phyloP scores from a whole-genome alignment of 495 filamentous ascomycete genomes.

The Clavariopsis aquatica region DNA sequence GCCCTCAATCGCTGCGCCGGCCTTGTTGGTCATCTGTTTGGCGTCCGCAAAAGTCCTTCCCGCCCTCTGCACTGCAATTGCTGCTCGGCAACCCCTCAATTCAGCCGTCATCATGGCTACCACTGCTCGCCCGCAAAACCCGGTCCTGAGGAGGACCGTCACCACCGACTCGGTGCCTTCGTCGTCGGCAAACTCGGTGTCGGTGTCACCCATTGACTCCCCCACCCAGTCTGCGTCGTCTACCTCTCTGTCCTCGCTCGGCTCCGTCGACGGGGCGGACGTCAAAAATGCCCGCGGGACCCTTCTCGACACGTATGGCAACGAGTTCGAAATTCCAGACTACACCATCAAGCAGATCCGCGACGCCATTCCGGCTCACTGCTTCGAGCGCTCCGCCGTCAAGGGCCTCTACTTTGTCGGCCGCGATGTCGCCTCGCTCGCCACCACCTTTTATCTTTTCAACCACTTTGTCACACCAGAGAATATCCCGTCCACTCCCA shows the following conservation, averaged over 20 bases:
- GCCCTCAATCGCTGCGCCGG: neutral
- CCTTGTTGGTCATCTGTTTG: conserved; percentile 9
- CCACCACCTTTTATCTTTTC: conserved; percentile 65
- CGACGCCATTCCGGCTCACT: conserved; percentile 80
- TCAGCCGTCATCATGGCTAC: conserved; percentile 53
- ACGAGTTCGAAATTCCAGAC: conserved; percentile 72
- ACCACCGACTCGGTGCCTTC: conserved; percentile 55
- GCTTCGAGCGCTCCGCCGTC: conserved; percentile 70
- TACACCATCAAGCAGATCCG: conserved; percentile 80
- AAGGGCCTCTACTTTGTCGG: conserved; percentile 65
- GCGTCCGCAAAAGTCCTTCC: neutral
- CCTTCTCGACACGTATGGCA: conserved; percentile 68
- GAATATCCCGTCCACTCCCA: conserved; percentile 55
- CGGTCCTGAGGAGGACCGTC: conserved; percentile 54
- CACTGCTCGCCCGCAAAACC: conserved; percentile 58
- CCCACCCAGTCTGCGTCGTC: conserved; percentile 57
- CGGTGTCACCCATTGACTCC: conserved; percentile 62
- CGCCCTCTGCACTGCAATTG: conserved; percentile 11
- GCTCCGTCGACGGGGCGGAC: conserved; percentile 58
- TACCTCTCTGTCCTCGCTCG: conserved; percentile 88
- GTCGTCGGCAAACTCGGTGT: conserved; percentile 62
- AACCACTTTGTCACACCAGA: conserved; percentile 62
- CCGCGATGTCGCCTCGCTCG: conserved; percentile 66
- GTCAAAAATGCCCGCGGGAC: conserved; percentile 43
- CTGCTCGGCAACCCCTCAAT: neutral